phyloP scores from a whole-genome alignment of 2,329 filamentous ascomycete genomes.

The Rutstroemia sp. region DNA sequence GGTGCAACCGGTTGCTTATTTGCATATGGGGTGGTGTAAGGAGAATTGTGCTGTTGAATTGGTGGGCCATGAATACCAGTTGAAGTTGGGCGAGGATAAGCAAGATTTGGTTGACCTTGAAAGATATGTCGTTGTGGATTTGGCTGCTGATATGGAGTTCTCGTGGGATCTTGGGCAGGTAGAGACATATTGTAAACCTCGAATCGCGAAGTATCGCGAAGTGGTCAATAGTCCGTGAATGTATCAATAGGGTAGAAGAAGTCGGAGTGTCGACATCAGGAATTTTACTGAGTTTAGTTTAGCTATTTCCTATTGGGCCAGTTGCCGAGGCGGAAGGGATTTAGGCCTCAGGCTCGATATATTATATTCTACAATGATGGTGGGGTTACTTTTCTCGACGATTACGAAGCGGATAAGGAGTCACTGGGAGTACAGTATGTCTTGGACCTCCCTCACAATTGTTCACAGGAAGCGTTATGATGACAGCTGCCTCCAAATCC shows the following conservation, averaged over 20 bases:
- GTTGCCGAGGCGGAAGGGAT: neutral
- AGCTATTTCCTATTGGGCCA: neutral
- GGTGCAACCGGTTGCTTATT: conserved; percentile 19
- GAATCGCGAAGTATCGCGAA: conserved; percentile 4
- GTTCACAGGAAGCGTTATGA: too few relatives aligned
- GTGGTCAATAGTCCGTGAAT: conserved; percentile 10
- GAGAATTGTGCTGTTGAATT: conserved; percentile 22
- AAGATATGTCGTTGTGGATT: conserved; percentile 12
- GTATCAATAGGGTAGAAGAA: conserved; percentile 8
- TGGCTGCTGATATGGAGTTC: conserved; percentile 13
- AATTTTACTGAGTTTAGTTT: conserved; percentile 7
- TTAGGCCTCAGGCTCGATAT: neutral
- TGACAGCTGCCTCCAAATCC: too few relatives aligned
- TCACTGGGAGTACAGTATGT: too few relatives aligned
- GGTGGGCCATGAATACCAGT: conserved; percentile 21
- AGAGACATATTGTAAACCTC: conserved; percentile 21
- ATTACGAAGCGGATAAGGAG: too few relatives aligned
- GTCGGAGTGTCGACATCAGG: conserved; percentile 9
- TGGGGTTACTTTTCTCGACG: too few relatives aligned
- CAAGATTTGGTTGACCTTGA: conserved; percentile 21
- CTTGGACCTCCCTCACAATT: too few relatives aligned
- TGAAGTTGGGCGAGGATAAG: conserved; percentile 20
- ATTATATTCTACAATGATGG: too few relatives aligned
- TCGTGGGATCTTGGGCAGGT: conserved; percentile 20
- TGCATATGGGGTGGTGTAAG: conserved; percentile 27